Conservation (phyloP, 768 basidiomycete species). For the Mycena crocata region DNA sequence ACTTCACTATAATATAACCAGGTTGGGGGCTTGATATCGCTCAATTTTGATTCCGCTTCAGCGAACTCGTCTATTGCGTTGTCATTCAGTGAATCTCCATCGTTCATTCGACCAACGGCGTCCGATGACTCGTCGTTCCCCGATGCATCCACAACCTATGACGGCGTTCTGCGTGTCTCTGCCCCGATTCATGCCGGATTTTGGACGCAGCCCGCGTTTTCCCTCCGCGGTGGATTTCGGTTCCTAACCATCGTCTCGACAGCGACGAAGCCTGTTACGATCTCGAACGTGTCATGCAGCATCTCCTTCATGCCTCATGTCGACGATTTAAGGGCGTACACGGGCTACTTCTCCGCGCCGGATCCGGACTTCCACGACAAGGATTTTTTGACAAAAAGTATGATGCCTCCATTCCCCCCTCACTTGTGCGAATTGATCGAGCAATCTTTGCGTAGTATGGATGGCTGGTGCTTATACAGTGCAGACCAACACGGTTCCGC, state of each 20-base stretch:
- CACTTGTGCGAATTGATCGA: background rate
- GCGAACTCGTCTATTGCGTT: conserved; percentile 55
- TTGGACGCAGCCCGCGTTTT: conserved; percentile 61
- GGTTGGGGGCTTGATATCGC: conserved; percentile 66
- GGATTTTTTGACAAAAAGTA: conserved; percentile 63
- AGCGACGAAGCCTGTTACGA: conserved; percentile 45
- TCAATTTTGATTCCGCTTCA: conserved; percentile 53
- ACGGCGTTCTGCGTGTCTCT: conserved; percentile 54
- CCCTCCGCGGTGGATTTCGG: conserved; percentile 64
- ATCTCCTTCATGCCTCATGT: conserved; percentile 69
- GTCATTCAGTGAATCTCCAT: conserved; percentile 68
- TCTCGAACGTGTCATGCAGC: conserved; percentile 62
- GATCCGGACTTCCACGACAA: conserved; percentile 58
- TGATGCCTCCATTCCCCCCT: background rate
- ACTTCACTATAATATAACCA: conserved; percentile 33
- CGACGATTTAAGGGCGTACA: conserved; percentile 58
- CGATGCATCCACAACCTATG: conserved; percentile 54
- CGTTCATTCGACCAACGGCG: conserved; percentile 62
- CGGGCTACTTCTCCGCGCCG: conserved; percentile 63
- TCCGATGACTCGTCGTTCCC: conserved; percentile 68
- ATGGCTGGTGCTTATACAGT: conserved; percentile 73
- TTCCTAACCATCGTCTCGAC: conserved; percentile 61
- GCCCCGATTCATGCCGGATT: conserved; percentile 50
- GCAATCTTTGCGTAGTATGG: conserved; percentile 57
- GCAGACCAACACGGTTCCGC: conserved; percentile 64